Evolutionary conservation across 345 rosid genomes (phyloP).

Genomic region (Moricandia moricandioides): DNA sequence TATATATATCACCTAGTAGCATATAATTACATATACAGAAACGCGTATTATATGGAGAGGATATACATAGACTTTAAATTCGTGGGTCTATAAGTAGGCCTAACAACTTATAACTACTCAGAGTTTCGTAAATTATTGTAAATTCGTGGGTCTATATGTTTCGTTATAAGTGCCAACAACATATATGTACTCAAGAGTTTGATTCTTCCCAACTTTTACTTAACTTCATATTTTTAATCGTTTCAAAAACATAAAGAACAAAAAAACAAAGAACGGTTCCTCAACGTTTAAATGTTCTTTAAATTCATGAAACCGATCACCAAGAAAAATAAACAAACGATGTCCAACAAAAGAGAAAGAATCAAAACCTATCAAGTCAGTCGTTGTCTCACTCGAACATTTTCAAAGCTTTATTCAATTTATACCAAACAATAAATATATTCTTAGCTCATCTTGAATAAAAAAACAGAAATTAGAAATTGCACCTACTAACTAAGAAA

Average conservation of each 20-base stretch:
- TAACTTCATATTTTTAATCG: not conserved
- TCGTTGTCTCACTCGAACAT: conserved; percentile 1
- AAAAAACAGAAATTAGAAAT: no score
- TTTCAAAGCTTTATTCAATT: not conserved
- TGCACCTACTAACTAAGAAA: no score
- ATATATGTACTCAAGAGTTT: not conserved
- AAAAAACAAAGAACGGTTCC: not conserved
- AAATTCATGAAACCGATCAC: not conserved
- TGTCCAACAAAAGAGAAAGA: not conserved
- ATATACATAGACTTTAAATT: not conserved
- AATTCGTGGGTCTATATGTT: no score
- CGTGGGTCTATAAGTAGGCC: no score
- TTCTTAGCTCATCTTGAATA: not conserved
- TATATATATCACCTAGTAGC: no score
- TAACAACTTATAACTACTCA: not conserved
- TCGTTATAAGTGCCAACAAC: not conserved
- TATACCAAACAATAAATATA: not conserved
- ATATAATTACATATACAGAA: not conserved
- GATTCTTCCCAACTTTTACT: not conserved
- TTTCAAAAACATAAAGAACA: not conserved
- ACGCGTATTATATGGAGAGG: not conserved
- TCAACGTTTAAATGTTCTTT: not conserved
- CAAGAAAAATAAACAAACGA: not conserved
- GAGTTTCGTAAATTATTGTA: no score
- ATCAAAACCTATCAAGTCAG: not conserved